A percentile compares a stretch with the other conserved stretches of the same genome.
phyloP scores from a whole-genome alignment of 2,329 filamentous ascomycete genomes.

The Nigrospora osmanthi region DNA sequence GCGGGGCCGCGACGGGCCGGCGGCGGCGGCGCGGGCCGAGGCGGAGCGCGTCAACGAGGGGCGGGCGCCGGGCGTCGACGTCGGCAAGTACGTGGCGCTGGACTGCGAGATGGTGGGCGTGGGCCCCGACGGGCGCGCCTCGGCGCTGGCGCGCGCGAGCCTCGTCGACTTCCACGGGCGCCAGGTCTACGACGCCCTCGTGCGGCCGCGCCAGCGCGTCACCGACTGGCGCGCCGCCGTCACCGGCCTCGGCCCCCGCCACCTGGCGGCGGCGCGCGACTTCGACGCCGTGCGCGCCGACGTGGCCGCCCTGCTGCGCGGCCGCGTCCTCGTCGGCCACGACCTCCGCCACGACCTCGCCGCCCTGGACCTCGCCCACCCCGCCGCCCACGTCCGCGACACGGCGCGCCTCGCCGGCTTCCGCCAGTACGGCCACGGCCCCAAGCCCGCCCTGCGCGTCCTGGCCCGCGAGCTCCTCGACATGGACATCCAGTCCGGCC shows the following conservation, averaged over 20 bases:
- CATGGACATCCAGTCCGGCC: conserved; percentile 54
- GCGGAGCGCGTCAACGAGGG: conserved; percentile 56
- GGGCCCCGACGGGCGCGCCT: conserved; percentile 60
- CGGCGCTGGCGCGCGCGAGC: conserved; percentile 77
- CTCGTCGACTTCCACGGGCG: conserved; percentile 90
- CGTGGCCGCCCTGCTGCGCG: conserved; percentile 57
- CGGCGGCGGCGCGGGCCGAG: conserved; percentile 12
- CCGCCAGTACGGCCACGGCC: conserved; percentile 58
- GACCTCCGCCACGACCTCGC: conserved; percentile 63
- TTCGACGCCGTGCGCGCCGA: conserved; percentile 73
- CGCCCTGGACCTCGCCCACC: conserved; percentile 71
- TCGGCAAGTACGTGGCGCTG: conserved; percentile 86
- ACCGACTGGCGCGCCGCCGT: conserved; percentile 87
- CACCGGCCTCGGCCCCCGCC: conserved; percentile 69
- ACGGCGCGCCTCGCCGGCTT: conserved; percentile 74
- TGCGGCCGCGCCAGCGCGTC: conserved; percentile 68
- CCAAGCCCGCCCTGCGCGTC: conserved; percentile 58
- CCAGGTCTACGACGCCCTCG: conserved; percentile 91
- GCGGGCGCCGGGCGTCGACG: conserved; percentile 50
- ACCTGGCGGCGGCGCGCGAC: conserved; percentile 60
- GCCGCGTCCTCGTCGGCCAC: conserved; percentile 63
- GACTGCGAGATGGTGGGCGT: conserved; percentile 99
- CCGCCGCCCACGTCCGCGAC: conserved; percentile 71
- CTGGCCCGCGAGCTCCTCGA: conserved; percentile 50
- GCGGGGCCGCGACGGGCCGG: conserved; percentile 34